Evolutionary conservation across 169 alveolate genomes (phyloP), one percentile per base, ranked within the genome.

Genomic region (Plasmodium cynomolgi): DNA sequence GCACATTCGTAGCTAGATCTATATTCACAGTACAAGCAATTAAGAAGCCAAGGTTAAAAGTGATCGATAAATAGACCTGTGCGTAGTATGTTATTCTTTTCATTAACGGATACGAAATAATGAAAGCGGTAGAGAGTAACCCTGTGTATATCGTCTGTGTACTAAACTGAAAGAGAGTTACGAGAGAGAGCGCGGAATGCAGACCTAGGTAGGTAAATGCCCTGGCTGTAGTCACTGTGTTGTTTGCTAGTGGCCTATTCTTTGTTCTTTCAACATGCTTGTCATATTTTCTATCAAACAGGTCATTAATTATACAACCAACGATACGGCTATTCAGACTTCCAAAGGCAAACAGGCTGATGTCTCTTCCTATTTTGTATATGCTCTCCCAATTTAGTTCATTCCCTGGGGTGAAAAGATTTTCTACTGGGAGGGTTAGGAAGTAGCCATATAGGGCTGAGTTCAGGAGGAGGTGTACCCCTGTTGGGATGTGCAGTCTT

Each of bases 211-310:
- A 95, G 0, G 80, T 75, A 39, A 81, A 92, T 77, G 98, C 99
- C 92, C 95, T 92, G 17, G 50, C 71, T 15, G 84, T 85, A 3
- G 97, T 71, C 6, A 99, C 82, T 47, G 96, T 97, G n/a, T 99
- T 99, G 84, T 98, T 91, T 17, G 99, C 99, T 44, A 99, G 72
- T 11, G 99, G 99, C 44, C 99, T 96, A 8, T 84, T 86, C 90
- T 97, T 97, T n/a, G 99, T 99, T 68, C 99, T 86, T 54, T 98
- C 98, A 1, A 98, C 99, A 72, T 95, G 91, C 20, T 34, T 83
- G 85, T 97, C 99, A 17, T 96, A 50, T 7, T 95, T 71, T 56
- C 92, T 82, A 81, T 97, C 99, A 47, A 93, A 95, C 20, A 97
- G 47, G 83, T 97, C 98, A 83, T 97, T 97, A 0, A 97, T 93